phyloP scores from a whole-genome alignment of 139 green algal genomes.

The Closterium sp. region DNA sequence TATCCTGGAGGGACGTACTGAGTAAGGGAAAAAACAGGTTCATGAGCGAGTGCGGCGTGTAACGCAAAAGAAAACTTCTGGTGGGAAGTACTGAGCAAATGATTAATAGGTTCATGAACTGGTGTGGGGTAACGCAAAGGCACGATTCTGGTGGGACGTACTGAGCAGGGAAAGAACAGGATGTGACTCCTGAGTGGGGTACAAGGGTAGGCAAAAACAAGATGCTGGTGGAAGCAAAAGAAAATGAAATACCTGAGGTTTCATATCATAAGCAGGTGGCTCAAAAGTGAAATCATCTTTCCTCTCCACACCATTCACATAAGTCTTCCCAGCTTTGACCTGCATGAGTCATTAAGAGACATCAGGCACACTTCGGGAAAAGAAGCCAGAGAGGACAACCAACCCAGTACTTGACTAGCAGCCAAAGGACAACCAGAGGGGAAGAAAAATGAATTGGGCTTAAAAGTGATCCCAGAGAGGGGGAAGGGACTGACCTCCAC shows the following conservation, averaged over 20 bases:
- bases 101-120: no score
- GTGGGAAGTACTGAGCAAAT: no score
- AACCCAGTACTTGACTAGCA: no score
- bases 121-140: no score
- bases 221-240: neutral
- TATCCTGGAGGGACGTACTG: constrained; percentile 71
- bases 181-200: neutral
- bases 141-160: constrained; percentile 68
- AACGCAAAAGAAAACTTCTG: neutral
- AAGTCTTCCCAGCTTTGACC: constrained; percentile 76
- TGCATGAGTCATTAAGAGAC: constrained; percentile 42
- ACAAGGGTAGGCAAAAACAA: neutral
- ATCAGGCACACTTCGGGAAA: neutral
- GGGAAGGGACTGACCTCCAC: constrained; percentile 74
- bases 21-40: neutral
- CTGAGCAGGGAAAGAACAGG: constrained; percentile 16
- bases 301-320: constrained; percentile 78
- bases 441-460: neutral
- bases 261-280: constrained; percentile 50
- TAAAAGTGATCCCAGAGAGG: no score
- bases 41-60: neutral
- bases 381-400: neutral
- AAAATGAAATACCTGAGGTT: constrained; percentile 7
- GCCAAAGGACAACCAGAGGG: neutral
- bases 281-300: constrained; percentile 85